Base-by-base conservation (phyloP, 768 basidiomycete species). In the Leccinum uliginosum region DNA sequence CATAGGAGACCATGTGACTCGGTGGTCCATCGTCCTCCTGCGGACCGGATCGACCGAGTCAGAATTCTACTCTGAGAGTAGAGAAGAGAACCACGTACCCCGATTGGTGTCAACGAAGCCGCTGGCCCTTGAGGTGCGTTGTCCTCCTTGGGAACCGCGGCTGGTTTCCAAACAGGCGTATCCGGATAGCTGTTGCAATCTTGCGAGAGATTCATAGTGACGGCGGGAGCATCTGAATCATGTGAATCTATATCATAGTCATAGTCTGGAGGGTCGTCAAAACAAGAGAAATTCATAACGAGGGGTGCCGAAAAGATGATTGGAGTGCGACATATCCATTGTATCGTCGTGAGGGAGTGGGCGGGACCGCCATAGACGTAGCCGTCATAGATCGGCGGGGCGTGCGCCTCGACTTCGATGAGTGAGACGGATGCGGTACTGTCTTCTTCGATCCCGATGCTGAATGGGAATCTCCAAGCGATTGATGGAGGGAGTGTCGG, bases 1-100 rank as follows among this genome's bases (percentile, higher is more conserved):
- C 45, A 7, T 64, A 54, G 8, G 46, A 21, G n/a, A 19, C 35
- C 38, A 65, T 19, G 11, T 40, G 50, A 2, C 26, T 57, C 48
- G 44, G 34, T n/a, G 26, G 34, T 21, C 15, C 27, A 21, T 40
- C 3, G 1, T 52, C 30, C 11, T 52, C 55, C 64, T 65, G 21
- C 6, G 4, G 32, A 6, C 32, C 32, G 32, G 32, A 34, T 34
- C 14, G 3, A 24, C 14, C 4, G 21, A 35, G 58, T 66, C 24
- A 58, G 50, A 55, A 14, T 34, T 5, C 14, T 15, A 46, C 8
- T 2, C 12, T 23, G 19, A 15, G 24, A 34, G 32, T 34, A 15
- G 29, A 24, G 7, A 23, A 11, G 27, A 34, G 29, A 14, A 35
- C 24, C 26, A 51, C 38, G 44, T 19, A 66, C 64, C 40, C 14